Evolutionary conservation across 768 basidiomycete species (phyloP).

Genomic region (Daedaleopsis nitida): DNA sequence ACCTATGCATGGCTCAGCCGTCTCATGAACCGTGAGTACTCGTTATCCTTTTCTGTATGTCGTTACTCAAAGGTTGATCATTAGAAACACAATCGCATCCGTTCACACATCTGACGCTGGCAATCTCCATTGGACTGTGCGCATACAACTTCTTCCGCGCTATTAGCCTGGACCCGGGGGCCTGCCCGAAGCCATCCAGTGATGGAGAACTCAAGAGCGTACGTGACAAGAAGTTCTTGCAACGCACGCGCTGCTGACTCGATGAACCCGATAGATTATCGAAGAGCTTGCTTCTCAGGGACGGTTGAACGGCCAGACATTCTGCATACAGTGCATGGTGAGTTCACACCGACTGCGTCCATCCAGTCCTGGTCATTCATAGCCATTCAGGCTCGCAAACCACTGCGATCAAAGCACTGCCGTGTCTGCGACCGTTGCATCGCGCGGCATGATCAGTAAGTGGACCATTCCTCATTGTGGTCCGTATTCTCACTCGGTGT

Average conservation of each 20-base stretch:
- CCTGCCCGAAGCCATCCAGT: slow-evolving; percentile 75
- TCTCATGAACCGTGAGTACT: slow-evolving; percentile 64
- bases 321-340: slow-evolving; percentile 96
- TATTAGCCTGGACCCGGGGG: slow-evolving; percentile 86
- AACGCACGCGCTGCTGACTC: background rate
- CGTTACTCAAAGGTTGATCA: background rate
- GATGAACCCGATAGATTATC: slow-evolving; percentile 59
- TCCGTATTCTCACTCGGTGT: slow-evolving; percentile 1
- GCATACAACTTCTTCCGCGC: slow-evolving; percentile 91
- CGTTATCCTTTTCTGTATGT: background rate
- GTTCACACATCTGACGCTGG: slow-evolving; percentile 76
- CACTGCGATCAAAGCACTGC: slow-evolving; percentile 94
- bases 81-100: slow-evolving; percentile 78
- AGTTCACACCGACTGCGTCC: slow-evolving; percentile 19
- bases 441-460: slow-evolving; percentile 91
- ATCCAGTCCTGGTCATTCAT: background rate
- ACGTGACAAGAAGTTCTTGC: background rate
- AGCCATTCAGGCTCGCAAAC: slow-evolving; percentile 68
- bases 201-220: slow-evolving; percentile 90
- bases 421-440: slow-evolving; percentile 89
- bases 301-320: slow-evolving; percentile 91
- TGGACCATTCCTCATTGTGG: slow-evolving; percentile 9
- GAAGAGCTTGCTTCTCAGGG: slow-evolving; percentile 90
- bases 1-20: slow-evolving; percentile 79
- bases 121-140: slow-evolving; percentile 68